These are phyloP conservation scores for Galium porrigens DNA, from an alignment of 305 asterid genomes.

Conservation along the genomic window DNA sequence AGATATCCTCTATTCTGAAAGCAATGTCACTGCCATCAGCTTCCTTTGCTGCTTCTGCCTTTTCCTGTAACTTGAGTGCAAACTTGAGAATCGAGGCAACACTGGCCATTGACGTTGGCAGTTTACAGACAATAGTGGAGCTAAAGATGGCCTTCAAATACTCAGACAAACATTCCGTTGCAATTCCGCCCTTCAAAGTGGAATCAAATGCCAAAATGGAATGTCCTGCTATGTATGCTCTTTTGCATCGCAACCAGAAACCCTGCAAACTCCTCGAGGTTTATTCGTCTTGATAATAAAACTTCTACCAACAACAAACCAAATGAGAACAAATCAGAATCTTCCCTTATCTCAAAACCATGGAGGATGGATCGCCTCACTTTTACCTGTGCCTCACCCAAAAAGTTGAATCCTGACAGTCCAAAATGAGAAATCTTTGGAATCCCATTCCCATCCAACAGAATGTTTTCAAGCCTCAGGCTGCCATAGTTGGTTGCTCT, in stretches of 20 bases:
- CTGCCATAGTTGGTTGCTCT: too few relatives aligned
- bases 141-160: not conserved
- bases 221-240: not conserved
- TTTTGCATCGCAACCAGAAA: not conserved
- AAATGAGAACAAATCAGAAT: slow-evolving; percentile 1
- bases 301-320: slow-evolving; percentile 4
- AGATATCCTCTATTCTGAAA: not conserved
- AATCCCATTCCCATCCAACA: not conserved
- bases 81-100: not conserved
- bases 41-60: not conserved
- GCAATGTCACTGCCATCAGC: not conserved
- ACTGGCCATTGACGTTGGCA: not conserved
- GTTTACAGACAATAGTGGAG: not conserved
- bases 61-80: not conserved
- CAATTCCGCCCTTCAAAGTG: not conserved
- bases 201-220: not conserved
- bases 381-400: too few relatives aligned
- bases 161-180: not conserved
- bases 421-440: slow-evolving; percentile 8
- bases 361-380: not conserved
- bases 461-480: too few relatives aligned
- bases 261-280: not conserved
- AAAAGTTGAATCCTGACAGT: not conserved
- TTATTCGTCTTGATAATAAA: not conserved
- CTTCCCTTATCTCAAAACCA: not conserved